Conservation (phyloP, 1,284 basidiomycete genomes). For the Fistulina hepatica region DNA sequence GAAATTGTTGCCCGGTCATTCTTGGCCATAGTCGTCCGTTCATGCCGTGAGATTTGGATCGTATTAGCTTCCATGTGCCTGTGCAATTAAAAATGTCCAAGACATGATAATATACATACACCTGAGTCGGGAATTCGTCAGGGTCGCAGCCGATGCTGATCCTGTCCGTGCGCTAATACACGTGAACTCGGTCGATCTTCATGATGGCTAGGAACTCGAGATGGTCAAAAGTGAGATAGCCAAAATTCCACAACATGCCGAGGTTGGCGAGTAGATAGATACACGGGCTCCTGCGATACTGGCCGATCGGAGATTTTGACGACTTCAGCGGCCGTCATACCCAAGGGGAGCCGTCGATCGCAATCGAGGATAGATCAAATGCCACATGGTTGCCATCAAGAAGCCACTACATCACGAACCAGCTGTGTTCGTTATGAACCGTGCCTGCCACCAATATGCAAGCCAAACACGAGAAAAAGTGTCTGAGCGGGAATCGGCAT, state of each 20-base stretch:
- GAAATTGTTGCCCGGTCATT: no score
- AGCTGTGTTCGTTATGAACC: no score
- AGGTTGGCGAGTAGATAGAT: constrained; percentile 75
- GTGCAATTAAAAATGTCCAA: no score
- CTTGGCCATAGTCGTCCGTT: constrained; percentile 11
- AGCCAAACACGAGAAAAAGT: no score
- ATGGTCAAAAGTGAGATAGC: constrained; percentile 51
- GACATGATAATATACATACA: no score
- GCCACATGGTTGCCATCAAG: no score
- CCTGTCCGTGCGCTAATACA: constrained; percentile 58
- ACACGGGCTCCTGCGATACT: constrained; percentile 50
- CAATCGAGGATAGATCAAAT: no score
- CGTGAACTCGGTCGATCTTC: constrained; percentile 71
- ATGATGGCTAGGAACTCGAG: constrained; percentile 62
- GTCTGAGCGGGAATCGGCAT: no score
- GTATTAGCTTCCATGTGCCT: constrained; percentile 28
- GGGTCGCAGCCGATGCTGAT: constrained; percentile 81
- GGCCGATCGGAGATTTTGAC: constrained; percentile 44
- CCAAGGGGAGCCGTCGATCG: no score
- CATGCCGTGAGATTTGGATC: constrained; percentile 11
- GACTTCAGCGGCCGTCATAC: constrained; percentile 37
- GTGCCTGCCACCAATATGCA: no score
- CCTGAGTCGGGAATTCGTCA: constrained; percentile 59
- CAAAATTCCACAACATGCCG: constrained; percentile 76
- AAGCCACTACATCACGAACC: no score